phyloP scores from a whole-genome alignment of 2,329 filamentous ascomycete species.

The Colletotrichum sublineola region DNA sequence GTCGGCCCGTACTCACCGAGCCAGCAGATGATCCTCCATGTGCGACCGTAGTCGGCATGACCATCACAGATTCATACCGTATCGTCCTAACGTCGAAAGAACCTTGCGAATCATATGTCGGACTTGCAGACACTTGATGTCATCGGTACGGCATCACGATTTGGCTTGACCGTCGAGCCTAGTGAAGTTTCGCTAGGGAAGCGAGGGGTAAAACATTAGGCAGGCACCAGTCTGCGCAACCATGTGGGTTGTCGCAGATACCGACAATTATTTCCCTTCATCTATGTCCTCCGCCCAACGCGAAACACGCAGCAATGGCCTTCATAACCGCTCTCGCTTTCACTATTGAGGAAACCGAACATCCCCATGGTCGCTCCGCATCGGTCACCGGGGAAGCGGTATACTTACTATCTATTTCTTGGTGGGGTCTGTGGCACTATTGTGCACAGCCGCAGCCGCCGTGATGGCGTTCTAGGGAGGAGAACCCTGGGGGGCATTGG shows the following conservation, averaged over 20 bases:
- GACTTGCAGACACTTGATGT: conserved; percentile 34
- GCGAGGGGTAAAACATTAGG: not conserved
- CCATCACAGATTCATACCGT: not conserved
- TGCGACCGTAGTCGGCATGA: conserved; percentile 8
- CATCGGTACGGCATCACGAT: conserved; percentile 28
- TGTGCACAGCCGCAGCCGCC: conserved; percentile 39
- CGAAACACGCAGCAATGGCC: conserved; percentile 1
- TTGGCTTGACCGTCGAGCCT: not conserved
- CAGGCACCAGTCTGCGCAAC: conserved; percentile 21
- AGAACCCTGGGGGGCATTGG: conserved; percentile 6
- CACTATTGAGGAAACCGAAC: conserved; percentile 15
- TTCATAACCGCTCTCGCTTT: conserved; percentile 22
- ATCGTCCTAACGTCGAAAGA: not conserved
- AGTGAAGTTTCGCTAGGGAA: not conserved
- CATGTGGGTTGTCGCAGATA: not conserved
- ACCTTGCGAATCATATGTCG: conserved; percentile 19
- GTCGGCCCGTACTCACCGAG: conserved; percentile 33
- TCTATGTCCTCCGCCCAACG: not conserved
- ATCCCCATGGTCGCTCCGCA: conserved; percentile 5
- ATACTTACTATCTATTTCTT: not conserved
- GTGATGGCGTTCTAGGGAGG: conserved; percentile 14
- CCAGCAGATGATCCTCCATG: conserved; percentile 18
- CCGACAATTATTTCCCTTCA: conserved; percentile 16
- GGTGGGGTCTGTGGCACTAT: conserved; percentile 24
- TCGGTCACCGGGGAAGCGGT: conserved; percentile 7